phyloP scores from a whole-genome alignment of 2,329 filamentous ascomycete genomes.

The Phialophora tarda region DNA sequence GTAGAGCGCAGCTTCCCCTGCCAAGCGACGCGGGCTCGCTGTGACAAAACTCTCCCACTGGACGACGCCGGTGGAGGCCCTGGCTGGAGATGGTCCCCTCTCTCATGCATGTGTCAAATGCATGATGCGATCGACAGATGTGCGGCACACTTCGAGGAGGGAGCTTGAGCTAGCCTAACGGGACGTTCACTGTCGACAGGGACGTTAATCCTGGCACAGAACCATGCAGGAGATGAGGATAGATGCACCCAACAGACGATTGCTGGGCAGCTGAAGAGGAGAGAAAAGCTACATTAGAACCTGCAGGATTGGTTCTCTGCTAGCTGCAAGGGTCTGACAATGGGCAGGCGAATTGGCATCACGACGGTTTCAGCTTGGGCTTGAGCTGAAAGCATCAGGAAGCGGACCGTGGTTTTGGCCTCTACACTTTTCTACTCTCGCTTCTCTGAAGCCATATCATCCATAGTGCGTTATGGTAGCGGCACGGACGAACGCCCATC shows the following conservation, averaged over 20 bases:
- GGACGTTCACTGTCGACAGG: neutral
- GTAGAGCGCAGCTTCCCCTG: slow-evolving; percentile 24
- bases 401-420: neutral
- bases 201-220: neutral
- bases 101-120: slow-evolving; percentile 5
- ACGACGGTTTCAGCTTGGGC: slow-evolving; percentile 6
- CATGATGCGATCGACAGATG: slow-evolving; percentile 10
- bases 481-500: neutral
- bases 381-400: slow-evolving; percentile 3
- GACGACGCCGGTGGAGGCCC: neutral
- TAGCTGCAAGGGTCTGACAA: neutral
- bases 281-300: neutral
- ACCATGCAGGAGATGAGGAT: neutral
- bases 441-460: neutral
- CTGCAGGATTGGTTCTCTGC: neutral
- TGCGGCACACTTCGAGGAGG: slow-evolving; percentile 5
- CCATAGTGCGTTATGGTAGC: neutral
- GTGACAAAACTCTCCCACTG: slow-evolving; percentile 20
- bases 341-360: slow-evolving; percentile 13
- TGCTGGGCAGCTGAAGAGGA: neutral
- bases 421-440: neutral
- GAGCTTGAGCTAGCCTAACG: slow-evolving; percentile 1
- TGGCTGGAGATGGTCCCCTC: neutral
- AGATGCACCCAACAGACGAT: neutral
- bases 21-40: slow-evolving; percentile 15